phyloP scores from a whole-genome alignment of 306 rosid genomes.

The Senna tora region DNA sequence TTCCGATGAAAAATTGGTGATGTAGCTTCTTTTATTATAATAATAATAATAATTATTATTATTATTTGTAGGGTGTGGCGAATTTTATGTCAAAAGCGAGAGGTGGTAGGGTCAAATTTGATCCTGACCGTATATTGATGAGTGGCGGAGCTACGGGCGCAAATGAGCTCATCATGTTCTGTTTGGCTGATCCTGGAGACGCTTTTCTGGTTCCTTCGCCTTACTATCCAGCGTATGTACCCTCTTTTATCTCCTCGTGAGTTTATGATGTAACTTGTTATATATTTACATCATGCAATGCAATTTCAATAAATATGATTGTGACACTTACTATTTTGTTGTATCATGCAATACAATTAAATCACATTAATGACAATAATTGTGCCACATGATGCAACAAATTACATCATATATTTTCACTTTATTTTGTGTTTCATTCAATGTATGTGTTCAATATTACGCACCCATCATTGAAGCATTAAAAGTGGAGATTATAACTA shows the following conservation, averaged over 20 bases:
- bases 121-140: conserved; percentile 77
- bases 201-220: conserved; percentile 92
- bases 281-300: no score
- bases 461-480: conserved; percentile 11
- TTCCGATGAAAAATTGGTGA: neutral
- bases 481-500: no score
- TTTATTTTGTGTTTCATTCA: conserved; percentile 29
- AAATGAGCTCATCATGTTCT: conserved; percentile 77
- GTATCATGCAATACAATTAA: no score
- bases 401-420: no score
- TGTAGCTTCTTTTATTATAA: no score
- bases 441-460: conserved; percentile 38
- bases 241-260: no score
- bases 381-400: no score
- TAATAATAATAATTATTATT: no score
- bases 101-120: conserved; percentile 76
- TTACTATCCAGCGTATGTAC: conserved; percentile 82
- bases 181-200: conserved; percentile 87
- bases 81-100: conserved; percentile 82
- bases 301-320: no score
- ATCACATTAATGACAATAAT: no score
- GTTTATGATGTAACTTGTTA: no score
- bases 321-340: no score
- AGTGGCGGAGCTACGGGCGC: conserved; percentile 98
- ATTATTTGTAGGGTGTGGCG: conserved; percentile 66